These are phyloP conservation scores for Eruca vesicaria DNA, from an alignment of 441 rosid genomes.

Conservation along the genomic window DNA sequence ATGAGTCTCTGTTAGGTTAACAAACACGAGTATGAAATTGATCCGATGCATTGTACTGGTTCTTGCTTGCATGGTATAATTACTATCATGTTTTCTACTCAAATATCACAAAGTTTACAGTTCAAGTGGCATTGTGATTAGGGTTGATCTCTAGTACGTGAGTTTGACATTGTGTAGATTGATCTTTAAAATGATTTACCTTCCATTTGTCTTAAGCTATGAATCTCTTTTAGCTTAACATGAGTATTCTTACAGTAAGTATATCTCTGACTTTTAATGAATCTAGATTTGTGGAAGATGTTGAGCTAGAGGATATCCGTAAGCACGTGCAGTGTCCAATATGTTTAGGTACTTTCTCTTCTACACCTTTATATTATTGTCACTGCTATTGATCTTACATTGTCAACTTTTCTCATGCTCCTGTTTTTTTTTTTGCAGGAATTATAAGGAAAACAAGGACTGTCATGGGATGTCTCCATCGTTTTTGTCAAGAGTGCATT, in stretches of 20 bases:
- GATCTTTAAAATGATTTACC: slow-evolving; percentile 1
- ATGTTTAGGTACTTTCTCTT: slow-evolving; percentile 70
- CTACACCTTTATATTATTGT: not conserved
- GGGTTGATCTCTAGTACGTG: not conserved
- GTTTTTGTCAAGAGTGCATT: slow-evolving; percentile 96
- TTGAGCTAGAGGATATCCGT: slow-evolving; percentile 75
- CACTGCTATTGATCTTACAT: too few relatives aligned
- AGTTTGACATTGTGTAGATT: not conserved
- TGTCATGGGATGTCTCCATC: slow-evolving; percentile 96
- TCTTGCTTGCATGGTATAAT: slow-evolving; percentile 40
- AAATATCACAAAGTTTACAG: not conserved
- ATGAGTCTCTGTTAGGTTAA: not conserved
- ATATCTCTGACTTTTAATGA: not conserved
- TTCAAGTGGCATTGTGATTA: not conserved
- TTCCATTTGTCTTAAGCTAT: not conserved
- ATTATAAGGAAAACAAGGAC: slow-evolving; percentile 96
- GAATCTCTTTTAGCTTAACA: not conserved
- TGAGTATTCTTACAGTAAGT: not conserved
- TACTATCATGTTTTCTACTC: slow-evolving; percentile 8
- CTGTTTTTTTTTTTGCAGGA: slow-evolving; percentile 43
- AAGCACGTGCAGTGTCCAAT: slow-evolving; percentile 92
- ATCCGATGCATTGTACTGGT: slow-evolving; percentile 4
- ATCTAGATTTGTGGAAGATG: slow-evolving; percentile 55
- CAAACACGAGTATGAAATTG: not conserved
- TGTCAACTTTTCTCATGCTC: not conserved